Percentiles rank a stretch among this genome's conserved stretches.
phyloP scores from a whole-genome alignment of 352 stramenopile genomes.

The Phytophthora vignae region DNA sequence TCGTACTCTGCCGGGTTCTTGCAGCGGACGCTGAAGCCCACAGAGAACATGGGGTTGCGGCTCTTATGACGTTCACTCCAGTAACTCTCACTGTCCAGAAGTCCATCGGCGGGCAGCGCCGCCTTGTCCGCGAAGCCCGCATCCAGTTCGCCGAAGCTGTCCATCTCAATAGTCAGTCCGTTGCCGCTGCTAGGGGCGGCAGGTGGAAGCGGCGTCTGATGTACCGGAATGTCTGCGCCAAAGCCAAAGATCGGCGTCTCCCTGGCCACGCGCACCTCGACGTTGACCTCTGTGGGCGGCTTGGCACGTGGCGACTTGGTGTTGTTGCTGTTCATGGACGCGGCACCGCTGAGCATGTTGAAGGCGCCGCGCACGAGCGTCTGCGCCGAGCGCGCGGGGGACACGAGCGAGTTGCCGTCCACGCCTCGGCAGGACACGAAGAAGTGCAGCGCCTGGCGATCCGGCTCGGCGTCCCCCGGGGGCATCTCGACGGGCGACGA shows the following conservation, averaged over 20 bases:
- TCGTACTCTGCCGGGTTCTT: slow-evolving; percentile 55
- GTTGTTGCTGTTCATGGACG: slow-evolving; percentile 37
- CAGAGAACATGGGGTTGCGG: slow-evolving; percentile 69
- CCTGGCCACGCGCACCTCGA: slow-evolving; percentile 67
- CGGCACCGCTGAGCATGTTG: slow-evolving; percentile 65
- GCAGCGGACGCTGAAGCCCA: slow-evolving; percentile 72
- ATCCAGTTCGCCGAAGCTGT: slow-evolving; percentile 16
- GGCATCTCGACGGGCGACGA: slow-evolving; percentile 13
- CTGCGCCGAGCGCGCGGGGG: slow-evolving; percentile 65
- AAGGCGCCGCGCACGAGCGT: slow-evolving; percentile 79
- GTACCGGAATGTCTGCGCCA: slow-evolving; percentile 15
- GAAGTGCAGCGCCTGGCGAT: slow-evolving; percentile 58
- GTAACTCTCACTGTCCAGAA: slow-evolving; percentile 64
- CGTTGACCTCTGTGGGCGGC: slow-evolving; percentile 66
- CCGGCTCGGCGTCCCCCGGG: not conserved
- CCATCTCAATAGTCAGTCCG: slow-evolving; percentile 23
- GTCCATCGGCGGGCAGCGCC: slow-evolving; percentile 23
- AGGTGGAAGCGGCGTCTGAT: not conserved
- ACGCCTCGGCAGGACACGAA: slow-evolving; percentile 75
- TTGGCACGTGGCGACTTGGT: slow-evolving; percentile 58
- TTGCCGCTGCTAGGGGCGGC: not conserved
- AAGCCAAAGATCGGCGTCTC: slow-evolving; percentile 55
- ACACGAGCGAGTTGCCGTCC: slow-evolving; percentile 61
- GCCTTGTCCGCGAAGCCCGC: slow-evolving; percentile 21
- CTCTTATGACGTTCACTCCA: slow-evolving; percentile 78